Percentiles rank a stretch among this genome's conserved stretches.
Conservation (phyloP, 1,284 basidiomycete genomes). For the Dichomitus squalens region DNA sequence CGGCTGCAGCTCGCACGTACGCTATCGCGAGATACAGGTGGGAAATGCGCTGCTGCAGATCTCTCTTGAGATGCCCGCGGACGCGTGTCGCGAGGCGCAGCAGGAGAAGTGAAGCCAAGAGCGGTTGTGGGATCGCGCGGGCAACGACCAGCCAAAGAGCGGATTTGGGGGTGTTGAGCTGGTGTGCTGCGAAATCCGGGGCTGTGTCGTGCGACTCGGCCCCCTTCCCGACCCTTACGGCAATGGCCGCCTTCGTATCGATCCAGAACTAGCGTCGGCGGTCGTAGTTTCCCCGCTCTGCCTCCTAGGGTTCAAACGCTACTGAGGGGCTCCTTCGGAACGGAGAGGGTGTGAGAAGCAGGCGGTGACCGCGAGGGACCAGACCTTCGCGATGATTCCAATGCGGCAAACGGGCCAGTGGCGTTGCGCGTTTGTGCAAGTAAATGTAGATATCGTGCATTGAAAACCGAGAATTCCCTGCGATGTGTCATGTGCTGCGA, state of each 20-base stretch:
- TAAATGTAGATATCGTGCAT: constrained; percentile 11
- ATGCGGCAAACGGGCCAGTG: constrained; percentile 9
- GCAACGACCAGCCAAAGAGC: neutral
- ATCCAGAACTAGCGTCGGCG: constrained; percentile 6
- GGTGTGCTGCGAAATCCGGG: constrained; percentile 3
- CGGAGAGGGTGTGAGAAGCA: constrained; percentile 18
- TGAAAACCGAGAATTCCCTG: constrained; percentile 7
- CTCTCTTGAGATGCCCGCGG: constrained; percentile 2
- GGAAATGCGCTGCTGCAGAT: constrained; percentile 17
- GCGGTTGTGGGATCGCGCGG: constrained; percentile 5
- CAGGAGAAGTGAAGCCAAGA: constrained; percentile 7
- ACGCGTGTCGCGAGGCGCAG: constrained; percentile 9
- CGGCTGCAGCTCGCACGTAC: neutral
- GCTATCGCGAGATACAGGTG: constrained; percentile 3
- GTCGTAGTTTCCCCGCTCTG: constrained; percentile 8
- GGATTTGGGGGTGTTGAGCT: constrained; percentile 11
- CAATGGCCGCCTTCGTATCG: constrained; percentile 9
- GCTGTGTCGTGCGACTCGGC: constrained; percentile 15
- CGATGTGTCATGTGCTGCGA: constrained; percentile 18
- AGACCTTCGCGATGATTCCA: constrained; percentile 21
- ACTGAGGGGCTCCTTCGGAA: constrained; percentile 1
- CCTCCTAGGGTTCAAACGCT: constrained; percentile 1
- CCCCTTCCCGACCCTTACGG: constrained; percentile 8
- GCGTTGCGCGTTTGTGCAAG: constrained; percentile 12
- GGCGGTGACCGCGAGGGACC: constrained; percentile 15